Evolutionary conservation across 2,329 filamentous ascomycete genomes (phyloP).

Genomic region (Didymellaceae sp.): DNA sequence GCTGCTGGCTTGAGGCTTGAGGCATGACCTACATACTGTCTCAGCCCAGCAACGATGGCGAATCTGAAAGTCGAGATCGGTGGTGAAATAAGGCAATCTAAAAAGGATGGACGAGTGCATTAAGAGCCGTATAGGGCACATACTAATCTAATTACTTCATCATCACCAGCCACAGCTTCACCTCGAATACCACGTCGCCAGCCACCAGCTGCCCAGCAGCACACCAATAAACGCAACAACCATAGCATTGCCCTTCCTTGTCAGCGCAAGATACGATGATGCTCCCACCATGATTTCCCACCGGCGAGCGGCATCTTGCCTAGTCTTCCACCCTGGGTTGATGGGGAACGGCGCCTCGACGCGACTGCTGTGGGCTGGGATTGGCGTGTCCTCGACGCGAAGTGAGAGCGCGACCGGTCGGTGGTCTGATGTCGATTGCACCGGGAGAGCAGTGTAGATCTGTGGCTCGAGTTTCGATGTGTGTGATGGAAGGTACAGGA

Average conservation of each 20-base stretch:
- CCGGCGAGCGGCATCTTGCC: slow-evolving; percentile 60
- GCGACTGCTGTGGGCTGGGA: slow-evolving; percentile 36
- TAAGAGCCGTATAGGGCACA: neutral
- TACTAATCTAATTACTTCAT: neutral
- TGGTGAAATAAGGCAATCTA: too few species aligned
- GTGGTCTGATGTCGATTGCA: slow-evolving; percentile 87
- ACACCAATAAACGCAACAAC: slow-evolving; percentile 41
- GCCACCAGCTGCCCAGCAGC: slow-evolving; percentile 35
- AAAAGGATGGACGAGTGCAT: too few species aligned
- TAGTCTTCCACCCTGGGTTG: slow-evolving; percentile 62
- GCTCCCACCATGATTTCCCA: slow-evolving; percentile 67
- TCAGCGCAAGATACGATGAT: slow-evolving; percentile 60
- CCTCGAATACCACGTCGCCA: slow-evolving; percentile 17
- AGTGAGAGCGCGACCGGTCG: slow-evolving; percentile 78
- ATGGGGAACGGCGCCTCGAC: slow-evolving; percentile 61
- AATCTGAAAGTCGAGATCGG: too few species aligned
- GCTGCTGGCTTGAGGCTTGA: too few species aligned
- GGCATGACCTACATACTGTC: too few species aligned
- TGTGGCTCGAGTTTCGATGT: slow-evolving; percentile 59
- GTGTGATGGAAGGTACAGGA: slow-evolving; percentile 71
- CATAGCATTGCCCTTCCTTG: slow-evolving; percentile 54
- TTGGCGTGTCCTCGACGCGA: slow-evolving; percentile 65
- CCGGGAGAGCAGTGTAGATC: slow-evolving; percentile 75
- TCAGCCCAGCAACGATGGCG: too few species aligned
- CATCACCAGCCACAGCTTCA: neutral